Base-by-base conservation (phyloP, 2,329 filamentous ascomycete species). In the Aspergillaceae sp. region DNA sequence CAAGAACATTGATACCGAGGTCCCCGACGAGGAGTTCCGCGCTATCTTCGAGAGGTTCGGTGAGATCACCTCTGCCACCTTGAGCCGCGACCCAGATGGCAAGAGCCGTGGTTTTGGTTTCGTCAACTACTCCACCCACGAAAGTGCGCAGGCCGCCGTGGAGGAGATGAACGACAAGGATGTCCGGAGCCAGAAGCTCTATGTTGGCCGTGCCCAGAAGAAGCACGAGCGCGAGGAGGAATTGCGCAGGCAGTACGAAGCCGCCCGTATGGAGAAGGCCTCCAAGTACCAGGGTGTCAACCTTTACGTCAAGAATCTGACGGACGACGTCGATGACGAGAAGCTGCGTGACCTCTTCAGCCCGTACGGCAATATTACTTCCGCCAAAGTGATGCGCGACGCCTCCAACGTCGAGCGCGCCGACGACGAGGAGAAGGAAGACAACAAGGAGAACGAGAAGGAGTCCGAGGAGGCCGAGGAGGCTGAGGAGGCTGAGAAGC, bases 221-320 rank as follows among this genome's bases (percentile, higher is more conserved):
- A 98, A 98, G 80, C 92, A 97, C 69, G 92, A 98, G 78, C 92
- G 92, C 63, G 92, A 98, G 77, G 92, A 98, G 76, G 92, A 98
- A 74, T 84, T 98, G 51, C 90, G 92, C 75, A 94, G 88, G 79
- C 94, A 95, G 65, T 97, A 98, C 72, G 92, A 98, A 74, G 91
- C 91, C 63, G 89, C 89, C 61, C 91, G 92, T 62, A 79, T 94
- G 62, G 92, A 98, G 80, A 98, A 98, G 79, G 90, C 89, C 69
- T 94, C 82, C 76, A 98, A 98, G 78, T 98, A 98, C 75, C 89
- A 95, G 75, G 92, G 92, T 58, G 92, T 98, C 70, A 98, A 98
- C 77, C 80, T 98, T 42, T 98, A 98, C 77, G 92, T 98, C 75
- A 98, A 98, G 84, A 98, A 98, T 74, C 77, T 98, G 51, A 86